A percentile compares a stretch with the other conserved stretches of the same genome.
Conservation (phyloP, 164 flowering plant species). For the grape (Vitis vinifera) region ASM3070453v1 NC_081823.1:888501-889000, state of each 20-base stretch:
- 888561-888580: too few relatives aligned
- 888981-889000: constrained; percentile 35
- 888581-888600: too few relatives aligned
- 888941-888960: too few relatives aligned
- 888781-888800: constrained; percentile 68
- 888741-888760: constrained; percentile 75
- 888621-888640: too few relatives aligned
- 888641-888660: background rate
- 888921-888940: background rate
- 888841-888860: constrained; percentile 59
- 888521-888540: background rate
- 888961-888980: background rate
- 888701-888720: constrained; percentile 66
- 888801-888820: constrained; percentile 67
- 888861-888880: constrained; percentile 69
- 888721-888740: constrained; percentile 70
- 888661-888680: constrained; percentile 5
- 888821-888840: constrained; percentile 70
- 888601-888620: too few relatives aligned
- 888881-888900: constrained; percentile 59
- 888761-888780: constrained; percentile 80
- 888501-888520: background rate
- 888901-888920: background rate
- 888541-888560: background rate
- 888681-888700: constrained; percentile 65